Evolutionary conservation across 2,329 filamentous ascomycete genomes (phyloP).

Genomic region (Coccinonectria pachysandricola): DNA sequence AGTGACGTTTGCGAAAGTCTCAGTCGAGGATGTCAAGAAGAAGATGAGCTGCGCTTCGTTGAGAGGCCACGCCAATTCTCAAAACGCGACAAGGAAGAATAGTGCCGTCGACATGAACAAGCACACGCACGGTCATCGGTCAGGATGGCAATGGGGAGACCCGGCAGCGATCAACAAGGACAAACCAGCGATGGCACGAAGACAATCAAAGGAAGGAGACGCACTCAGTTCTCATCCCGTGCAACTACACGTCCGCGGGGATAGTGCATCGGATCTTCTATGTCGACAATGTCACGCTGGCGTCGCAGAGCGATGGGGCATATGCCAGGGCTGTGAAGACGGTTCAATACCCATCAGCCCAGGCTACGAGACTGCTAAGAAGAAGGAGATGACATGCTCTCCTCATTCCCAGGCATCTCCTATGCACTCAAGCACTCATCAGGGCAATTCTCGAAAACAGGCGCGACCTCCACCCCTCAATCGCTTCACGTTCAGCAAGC

Average conservation of each 20-base stretch:
- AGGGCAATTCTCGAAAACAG: background rate
- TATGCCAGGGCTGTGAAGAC: slow-evolving; percentile 15
- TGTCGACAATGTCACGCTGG: slow-evolving; percentile 14
- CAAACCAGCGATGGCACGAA: slow-evolving; percentile 4
- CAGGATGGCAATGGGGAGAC: background rate
- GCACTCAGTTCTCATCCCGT: slow-evolving; percentile 13
- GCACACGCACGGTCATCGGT: background rate
- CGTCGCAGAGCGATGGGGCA: slow-evolving; percentile 13
- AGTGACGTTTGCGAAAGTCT: slow-evolving; percentile 6
- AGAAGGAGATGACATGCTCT: slow-evolving; percentile 2
- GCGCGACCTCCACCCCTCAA: background rate
- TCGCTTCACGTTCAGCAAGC: slow-evolving; percentile 1
- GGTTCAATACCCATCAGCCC: no score
- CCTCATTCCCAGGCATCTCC: slow-evolving; percentile 4
- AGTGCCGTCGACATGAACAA: background rate
- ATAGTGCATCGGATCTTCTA: slow-evolving; percentile 12
- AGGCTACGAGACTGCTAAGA: slow-evolving; percentile 2
- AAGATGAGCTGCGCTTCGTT: slow-evolving; percentile 7
- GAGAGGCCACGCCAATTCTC: slow-evolving; percentile 6
- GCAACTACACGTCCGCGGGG: slow-evolving; percentile 13
- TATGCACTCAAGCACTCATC: slow-evolving; percentile 1
- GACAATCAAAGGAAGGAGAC: slow-evolving; percentile 11
- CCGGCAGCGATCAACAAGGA: slow-evolving; percentile 7
- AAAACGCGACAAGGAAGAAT: slow-evolving; percentile 5
- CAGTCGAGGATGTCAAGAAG: background rate